Base-by-base conservation (phyloP, 2,329 filamentous ascomycete genomes). In the Aspergillus sp. region DNA sequence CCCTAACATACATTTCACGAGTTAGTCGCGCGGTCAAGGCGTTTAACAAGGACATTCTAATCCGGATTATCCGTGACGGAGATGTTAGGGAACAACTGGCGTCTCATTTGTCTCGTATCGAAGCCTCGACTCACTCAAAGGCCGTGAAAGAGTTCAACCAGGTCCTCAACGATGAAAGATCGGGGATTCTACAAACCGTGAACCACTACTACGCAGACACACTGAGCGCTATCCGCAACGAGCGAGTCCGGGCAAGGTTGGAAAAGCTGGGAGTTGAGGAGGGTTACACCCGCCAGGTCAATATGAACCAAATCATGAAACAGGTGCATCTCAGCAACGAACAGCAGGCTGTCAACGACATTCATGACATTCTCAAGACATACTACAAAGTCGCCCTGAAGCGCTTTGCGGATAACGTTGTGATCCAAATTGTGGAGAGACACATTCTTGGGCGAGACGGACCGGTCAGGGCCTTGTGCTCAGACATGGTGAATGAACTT, bases 311-410 rank as follows among this genome's bases (percentile, higher is more conserved):
- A 33, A 51, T 54, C 30, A 62, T 66, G 33, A 42, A 63, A 22
- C 58, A 6, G 2, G 53, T 66, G 8, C 57, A 63, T 27, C 64
- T 73, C 50, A 73, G 68, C 61, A 79, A 77, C 45, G 71, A 74
- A 0, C 66, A 79, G 1, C 70, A 79, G 27, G 71, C 73, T 0
- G 63, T 78, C 1, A 75, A 82, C 34, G 79, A 86, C 9, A 81
- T 89, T 3, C 83, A 88, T 52, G 82, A 89, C 56, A 81, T 83
- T 0, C 74, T 90, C 0, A 69, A 78, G 27, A 77, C 81, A 2
- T 90, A 87, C 69, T 89, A 90, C 73, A 79, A 83, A 33, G 80
- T 88, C 2, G 78, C 85, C 0, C 76, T 78, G n/a, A 82, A 83
- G 65, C 81, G 85, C 0, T 88, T 89, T 57, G 78, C 86, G 3